These are phyloP conservation scores for Sutorius australiensis DNA, from an alignment of 768 basidiomycete species.

Conservation along the genomic window DNA sequence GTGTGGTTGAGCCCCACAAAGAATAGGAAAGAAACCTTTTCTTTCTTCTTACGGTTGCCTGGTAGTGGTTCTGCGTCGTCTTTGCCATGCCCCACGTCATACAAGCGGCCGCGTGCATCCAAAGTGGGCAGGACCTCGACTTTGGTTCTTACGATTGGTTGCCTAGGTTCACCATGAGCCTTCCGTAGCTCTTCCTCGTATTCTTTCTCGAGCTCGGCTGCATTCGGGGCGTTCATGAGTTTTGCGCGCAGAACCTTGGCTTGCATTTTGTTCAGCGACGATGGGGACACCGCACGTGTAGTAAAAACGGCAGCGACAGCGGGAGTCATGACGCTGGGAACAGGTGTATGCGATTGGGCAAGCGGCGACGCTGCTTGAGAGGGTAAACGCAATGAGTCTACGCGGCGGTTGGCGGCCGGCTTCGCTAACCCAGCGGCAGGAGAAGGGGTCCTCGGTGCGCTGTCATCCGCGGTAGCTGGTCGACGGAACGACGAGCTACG, in stretches of 20 bases:
- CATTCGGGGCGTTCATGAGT: conserved; percentile 76
- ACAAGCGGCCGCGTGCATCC: conserved; percentile 78
- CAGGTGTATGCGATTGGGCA: conserved; percentile 69
- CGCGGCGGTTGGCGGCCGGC: conserved; percentile 44
- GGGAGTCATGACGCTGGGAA: conserved; percentile 90
- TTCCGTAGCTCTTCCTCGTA: conserved; percentile 70
- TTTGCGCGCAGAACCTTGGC: conserved; percentile 91
- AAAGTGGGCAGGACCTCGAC: conserved; percentile 88
- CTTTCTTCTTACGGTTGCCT: conserved; percentile 80
- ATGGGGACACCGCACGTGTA: conserved; percentile 58
- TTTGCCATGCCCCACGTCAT: conserved; percentile 84
- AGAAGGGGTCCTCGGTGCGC: conserved; percentile 57
- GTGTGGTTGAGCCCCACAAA: not conserved
- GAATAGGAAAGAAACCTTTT: conserved; percentile 43
- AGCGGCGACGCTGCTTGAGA: conserved; percentile 59
- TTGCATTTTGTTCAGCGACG: conserved; percentile 87
- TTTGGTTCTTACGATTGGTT: conserved; percentile 46
- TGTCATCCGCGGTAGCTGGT: conserved; percentile 61
- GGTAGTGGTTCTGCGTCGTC: conserved; percentile 49
- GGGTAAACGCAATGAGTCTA: conserved; percentile 59
- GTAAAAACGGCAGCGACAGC: conserved; percentile 33
- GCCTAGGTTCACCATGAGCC: conserved; percentile 42
- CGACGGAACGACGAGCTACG: conserved; percentile 87
- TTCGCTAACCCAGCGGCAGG: conserved; percentile 27
- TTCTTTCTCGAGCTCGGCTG: conserved; percentile 73